Evolutionary conservation across 148 eudicot species (phyloP).

Genomic region (Rhododendron ferrugineum): DNA sequence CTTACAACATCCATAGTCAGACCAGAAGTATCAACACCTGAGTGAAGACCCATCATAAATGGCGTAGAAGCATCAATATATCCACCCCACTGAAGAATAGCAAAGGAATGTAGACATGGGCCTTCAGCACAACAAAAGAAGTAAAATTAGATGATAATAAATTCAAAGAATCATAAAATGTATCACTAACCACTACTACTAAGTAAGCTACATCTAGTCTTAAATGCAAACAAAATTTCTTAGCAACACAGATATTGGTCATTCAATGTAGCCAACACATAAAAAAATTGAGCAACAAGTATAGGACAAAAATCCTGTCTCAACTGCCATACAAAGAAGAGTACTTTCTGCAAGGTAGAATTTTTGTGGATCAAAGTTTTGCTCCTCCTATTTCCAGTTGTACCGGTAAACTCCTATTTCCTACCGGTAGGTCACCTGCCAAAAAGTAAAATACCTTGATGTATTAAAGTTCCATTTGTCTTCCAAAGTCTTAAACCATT

Average conservation of each 20-base stretch:
- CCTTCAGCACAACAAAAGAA: slow-evolving; percentile 59
- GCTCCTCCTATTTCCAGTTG: too few species aligned
- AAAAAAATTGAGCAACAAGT: not conserved
- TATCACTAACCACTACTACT: not conserved
- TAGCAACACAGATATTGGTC: not conserved
- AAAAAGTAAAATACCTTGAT: too few species aligned
- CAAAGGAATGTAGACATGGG: slow-evolving; percentile 96
- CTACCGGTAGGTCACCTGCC: too few species aligned
- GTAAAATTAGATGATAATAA: slow-evolving; percentile 36
- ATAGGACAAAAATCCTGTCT: not conserved
- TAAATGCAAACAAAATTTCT: not conserved
- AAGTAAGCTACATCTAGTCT: not conserved
- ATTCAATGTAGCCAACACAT: not conserved
- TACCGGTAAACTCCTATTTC: too few species aligned
- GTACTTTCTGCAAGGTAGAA: not conserved
- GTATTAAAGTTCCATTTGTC: too few species aligned
- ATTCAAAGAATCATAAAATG: slow-evolving; percentile 9
- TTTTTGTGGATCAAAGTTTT: too few species aligned
- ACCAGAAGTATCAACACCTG: slow-evolving; percentile 91
- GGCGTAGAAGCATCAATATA: slow-evolving; percentile 99
- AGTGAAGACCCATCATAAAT: slow-evolving; percentile 99
- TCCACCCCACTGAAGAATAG: slow-evolving; percentile 99
- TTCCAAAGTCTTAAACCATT: too few species aligned
- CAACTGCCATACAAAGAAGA: not conserved
- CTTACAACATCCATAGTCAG: slow-evolving; percentile 97